phyloP scores from a whole-genome alignment of 306 rosid genomes.

The Cucurbita argyrosperma region DNA sequence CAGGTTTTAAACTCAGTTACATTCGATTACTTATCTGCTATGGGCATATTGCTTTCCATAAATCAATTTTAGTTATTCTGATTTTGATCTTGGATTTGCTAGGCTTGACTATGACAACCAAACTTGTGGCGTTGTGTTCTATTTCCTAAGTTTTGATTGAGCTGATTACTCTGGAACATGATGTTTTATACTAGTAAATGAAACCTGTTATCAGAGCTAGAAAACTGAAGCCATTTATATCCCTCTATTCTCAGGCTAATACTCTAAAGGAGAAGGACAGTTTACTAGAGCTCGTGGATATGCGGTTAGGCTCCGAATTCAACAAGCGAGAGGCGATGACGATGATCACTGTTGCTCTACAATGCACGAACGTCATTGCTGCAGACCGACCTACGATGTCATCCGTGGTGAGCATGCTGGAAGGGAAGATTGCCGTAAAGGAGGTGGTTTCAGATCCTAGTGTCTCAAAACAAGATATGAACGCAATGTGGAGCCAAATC shows the following conservation, averaged over 20 bases:
- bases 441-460: slow-evolving; percentile 7
- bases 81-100: neutral
- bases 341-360: slow-evolving; percentile 28
- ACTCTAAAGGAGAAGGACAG: slow-evolving; percentile 15
- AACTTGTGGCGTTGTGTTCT: neutral
- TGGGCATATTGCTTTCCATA: neutral
- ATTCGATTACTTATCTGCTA: neutral
- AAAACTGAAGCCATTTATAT: neutral
- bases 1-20: neutral
- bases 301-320: slow-evolving; percentile 20
- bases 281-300: slow-evolving; percentile 25
- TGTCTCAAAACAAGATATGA: neutral
- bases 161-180: neutral
- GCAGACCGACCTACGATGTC: slow-evolving; percentile 28
- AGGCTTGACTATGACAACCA: neutral
- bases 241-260: slow-evolving; percentile 15
- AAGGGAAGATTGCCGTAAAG: slow-evolving; percentile 10
- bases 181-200: neutral
- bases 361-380: slow-evolving; percentile 19
- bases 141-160: neutral
- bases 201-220: neutral
- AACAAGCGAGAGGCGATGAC: slow-evolving; percentile 15
- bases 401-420: slow-evolving; percentile 17
- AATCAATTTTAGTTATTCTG: too few species aligned
- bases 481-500: slow-evolving; percentile 4